phyloP scores from a whole-genome alignment of 176 grass and related monocot genomes.

The Alloteropsis semialata region DNA sequence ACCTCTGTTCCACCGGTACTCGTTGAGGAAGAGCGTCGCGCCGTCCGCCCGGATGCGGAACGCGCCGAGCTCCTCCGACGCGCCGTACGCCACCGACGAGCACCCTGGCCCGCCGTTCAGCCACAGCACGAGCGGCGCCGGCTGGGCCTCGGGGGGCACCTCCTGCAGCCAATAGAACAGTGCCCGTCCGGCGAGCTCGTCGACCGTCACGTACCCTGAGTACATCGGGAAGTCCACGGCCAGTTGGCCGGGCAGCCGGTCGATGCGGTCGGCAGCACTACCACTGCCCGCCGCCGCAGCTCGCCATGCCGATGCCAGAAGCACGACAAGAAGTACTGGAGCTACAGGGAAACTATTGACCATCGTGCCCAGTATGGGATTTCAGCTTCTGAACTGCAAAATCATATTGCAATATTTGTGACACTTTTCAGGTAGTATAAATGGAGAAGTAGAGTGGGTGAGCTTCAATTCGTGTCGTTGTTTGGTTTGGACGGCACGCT shows the following conservation, averaged over 20 bases:
- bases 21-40: conserved; percentile 57
- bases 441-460: not conserved
- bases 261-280: not conserved
- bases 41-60: conserved; percentile 66
- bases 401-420: not conserved
- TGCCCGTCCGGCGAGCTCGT: conserved; percentile 41
- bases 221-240: conserved; percentile 69
- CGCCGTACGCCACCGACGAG: conserved; percentile 78
- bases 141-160: conserved; percentile 25
- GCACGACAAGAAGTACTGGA: not conserved
- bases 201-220: conserved; percentile 68
- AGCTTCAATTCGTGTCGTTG: not conserved
- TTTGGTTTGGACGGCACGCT: conserved; percentile 31
- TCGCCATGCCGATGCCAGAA: not conserved
- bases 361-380: not conserved
- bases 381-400: not conserved
- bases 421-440: not conserved
- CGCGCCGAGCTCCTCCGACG: conserved; percentile 74
- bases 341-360: not conserved
- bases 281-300: not conserved
- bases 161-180: conserved; percentile 76
- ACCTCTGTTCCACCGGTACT: conserved; percentile 77
- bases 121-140: conserved; percentile 82
- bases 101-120: conserved; percentile 81
- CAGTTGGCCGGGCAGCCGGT: conserved; percentile 60